Conservation (phyloP, 495 filamentous ascomycete genomes). For the Physcia stellaris region DNA sequence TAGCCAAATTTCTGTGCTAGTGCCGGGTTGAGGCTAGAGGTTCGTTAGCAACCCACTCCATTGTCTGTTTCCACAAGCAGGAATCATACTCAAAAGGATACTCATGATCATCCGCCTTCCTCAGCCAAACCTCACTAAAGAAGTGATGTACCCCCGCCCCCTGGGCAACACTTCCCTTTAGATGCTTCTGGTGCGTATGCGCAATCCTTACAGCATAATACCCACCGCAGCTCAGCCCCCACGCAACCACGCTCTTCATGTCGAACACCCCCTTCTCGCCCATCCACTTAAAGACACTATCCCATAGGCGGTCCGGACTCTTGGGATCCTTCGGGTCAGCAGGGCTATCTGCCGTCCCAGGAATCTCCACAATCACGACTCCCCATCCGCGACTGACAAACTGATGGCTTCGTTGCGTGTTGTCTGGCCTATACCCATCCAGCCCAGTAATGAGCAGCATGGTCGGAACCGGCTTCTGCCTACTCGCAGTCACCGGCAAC, state of each 20-base stretch:
- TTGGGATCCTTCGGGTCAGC: conserved; percentile 42
- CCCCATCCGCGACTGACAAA: conserved; percentile 48
- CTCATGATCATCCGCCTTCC: conserved; percentile 54
- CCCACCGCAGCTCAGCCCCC: conserved; percentile 62
- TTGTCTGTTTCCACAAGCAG: background rate
- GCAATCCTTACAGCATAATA: conserved; percentile 66
- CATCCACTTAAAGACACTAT: conserved; percentile 55
- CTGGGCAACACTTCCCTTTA: conserved; percentile 53
- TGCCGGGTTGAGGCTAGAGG: conserved; percentile 40
- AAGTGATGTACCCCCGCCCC: conserved; percentile 63
- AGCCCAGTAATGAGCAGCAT: conserved; percentile 63
- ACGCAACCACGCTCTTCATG: conserved; percentile 45
- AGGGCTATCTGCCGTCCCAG: conserved; percentile 67
- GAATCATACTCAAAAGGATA: conserved; percentile 55
- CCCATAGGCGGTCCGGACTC: conserved; percentile 37
- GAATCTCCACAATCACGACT: conserved; percentile 55
- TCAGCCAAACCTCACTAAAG: conserved; percentile 50
- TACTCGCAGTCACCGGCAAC: conserved; percentile 31
- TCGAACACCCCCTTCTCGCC: conserved; percentile 43
- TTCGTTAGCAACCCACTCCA: background rate
- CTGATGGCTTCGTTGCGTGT: conserved; percentile 56
- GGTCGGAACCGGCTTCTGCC: conserved; percentile 34
- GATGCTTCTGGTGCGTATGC: conserved; percentile 47
- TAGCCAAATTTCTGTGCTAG: conserved; percentile 64
- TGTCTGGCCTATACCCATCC: conserved; percentile 69